phyloP scores from a whole-genome alignment of 148 eudicot genomes.

The Rhododendron ferrugineum region DNA sequence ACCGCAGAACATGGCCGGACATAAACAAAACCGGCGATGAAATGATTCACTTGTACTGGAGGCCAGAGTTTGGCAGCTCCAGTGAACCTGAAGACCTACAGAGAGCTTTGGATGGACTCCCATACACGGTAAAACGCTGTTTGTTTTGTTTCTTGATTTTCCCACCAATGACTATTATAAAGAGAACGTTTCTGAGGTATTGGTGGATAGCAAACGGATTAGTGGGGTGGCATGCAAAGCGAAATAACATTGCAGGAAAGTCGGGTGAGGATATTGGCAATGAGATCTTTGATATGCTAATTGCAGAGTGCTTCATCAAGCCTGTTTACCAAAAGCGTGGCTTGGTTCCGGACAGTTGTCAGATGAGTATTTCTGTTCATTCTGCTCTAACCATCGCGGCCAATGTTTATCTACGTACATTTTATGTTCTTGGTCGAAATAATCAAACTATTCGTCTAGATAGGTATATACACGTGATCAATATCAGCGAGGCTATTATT shows the following conservation, averaged over 20 bases:
- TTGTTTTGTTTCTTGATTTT: not conserved
- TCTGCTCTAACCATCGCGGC: not conserved
- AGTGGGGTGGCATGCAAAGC: not conserved
- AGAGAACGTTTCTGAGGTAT: not conserved
- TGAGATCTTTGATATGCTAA: slow-evolving; percentile 14
- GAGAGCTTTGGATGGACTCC: not conserved
- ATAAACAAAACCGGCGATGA: not conserved
- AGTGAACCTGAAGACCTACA: not conserved
- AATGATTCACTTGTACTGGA: not conserved
- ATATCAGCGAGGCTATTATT: slow-evolving; percentile 26
- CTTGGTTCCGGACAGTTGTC: not conserved
- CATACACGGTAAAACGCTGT: not conserved
- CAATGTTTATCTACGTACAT: slow-evolving; percentile 4
- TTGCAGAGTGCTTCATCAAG: slow-evolving; percentile 24
- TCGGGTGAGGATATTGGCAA: slow-evolving; percentile 14
- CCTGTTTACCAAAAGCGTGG: slow-evolving; percentile 7
- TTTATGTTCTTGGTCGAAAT: not conserved
- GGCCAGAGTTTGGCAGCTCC: not conserved
- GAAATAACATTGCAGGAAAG: not conserved
- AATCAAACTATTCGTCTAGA: not conserved
- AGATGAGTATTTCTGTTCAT: not conserved
- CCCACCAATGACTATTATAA: not conserved
- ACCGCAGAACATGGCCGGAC: not conserved
- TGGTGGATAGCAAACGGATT: not conserved
- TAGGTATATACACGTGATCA: slow-evolving; percentile 16